These are phyloP conservation scores for Metschnikowia reukaufii DNA, from an alignment of 805 yeast species.

Conservation along the genomic window DNA sequence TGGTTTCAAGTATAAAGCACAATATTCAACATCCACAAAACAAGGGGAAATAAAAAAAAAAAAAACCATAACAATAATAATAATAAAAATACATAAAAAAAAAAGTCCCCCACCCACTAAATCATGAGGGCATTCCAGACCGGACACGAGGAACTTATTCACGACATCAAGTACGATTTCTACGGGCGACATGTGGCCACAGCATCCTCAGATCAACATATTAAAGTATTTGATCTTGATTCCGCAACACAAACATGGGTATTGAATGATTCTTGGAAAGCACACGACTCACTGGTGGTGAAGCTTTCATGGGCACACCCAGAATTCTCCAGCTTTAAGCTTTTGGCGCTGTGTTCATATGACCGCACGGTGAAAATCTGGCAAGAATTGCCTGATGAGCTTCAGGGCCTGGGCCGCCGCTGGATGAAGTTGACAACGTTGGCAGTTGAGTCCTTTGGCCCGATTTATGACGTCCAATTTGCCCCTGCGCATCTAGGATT, in stretches of 20 bases:
- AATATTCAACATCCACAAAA: no score
- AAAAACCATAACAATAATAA: constrained; percentile 35
- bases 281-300: constrained; percentile 87
- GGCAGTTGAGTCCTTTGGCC: constrained; percentile 79
- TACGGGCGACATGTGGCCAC: constrained; percentile 93
- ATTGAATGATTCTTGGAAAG: constrained; percentile 87
- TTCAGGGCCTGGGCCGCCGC: constrained; percentile 73
- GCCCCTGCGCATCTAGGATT: constrained; percentile 84
- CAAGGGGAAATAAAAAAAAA: no score
- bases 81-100: no score
- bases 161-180: constrained; percentile 88
- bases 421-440: constrained; percentile 77
- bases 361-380: constrained; percentile 87
- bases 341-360: constrained; percentile 84
- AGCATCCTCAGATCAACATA: constrained; percentile 91
- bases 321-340: constrained; percentile 71
- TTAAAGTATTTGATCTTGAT: constrained; percentile 82
- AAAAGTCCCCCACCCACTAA: neutral
- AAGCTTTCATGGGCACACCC: constrained; percentile 93
- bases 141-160: constrained; percentile 90
- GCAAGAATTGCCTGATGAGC: constrained; percentile 85
- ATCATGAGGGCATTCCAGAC: constrained; percentile 70
- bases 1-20: no score
- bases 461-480: constrained; percentile 85
- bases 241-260: constrained; percentile 72